A percentile compares a stretch with the other conserved stretches of the same genome.
Evolutionary conservation across 2,329 filamentous ascomycete species (phyloP).

Genomic region (Elsinoe australis): DNA sequence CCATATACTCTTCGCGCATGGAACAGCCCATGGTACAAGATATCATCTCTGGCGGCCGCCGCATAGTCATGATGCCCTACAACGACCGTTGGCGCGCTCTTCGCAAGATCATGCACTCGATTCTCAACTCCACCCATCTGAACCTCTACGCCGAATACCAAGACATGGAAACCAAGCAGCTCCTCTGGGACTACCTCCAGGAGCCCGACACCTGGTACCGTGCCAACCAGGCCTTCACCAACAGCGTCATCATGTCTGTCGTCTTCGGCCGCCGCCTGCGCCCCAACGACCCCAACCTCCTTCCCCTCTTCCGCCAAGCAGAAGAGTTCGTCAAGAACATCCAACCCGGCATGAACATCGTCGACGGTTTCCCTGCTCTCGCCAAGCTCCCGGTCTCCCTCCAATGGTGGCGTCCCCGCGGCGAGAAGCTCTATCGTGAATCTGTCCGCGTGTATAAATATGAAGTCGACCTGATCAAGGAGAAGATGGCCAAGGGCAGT

Average conservation of each 20-base stretch:
- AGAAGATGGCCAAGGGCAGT: slow-evolving; percentile 27
- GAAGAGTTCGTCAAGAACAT: slow-evolving; percentile 16
- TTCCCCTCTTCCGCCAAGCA: slow-evolving; percentile 20
- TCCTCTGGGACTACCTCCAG: slow-evolving; percentile 40
- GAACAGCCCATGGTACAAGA: slow-evolving; percentile 33
- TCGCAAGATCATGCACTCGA: slow-evolving; percentile 41
- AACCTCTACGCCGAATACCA: slow-evolving; percentile 38
- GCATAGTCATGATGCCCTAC: slow-evolving; percentile 43
- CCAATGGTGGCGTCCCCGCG: slow-evolving; percentile 15
- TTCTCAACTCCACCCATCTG: slow-evolving; percentile 37
- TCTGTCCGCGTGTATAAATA: slow-evolving; percentile 14
- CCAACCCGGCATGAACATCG: slow-evolving; percentile 20
- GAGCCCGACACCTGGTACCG: slow-evolving; percentile 40
- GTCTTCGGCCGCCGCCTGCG: slow-evolving; percentile 26
- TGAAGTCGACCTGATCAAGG: slow-evolving; percentile 20
- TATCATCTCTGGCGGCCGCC: slow-evolving; percentile 42
- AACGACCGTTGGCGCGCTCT: slow-evolving; percentile 39
- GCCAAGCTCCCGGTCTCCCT: slow-evolving; percentile 22
- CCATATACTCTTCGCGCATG: slow-evolving; percentile 39
- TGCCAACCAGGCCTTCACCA: slow-evolving; percentile 40
- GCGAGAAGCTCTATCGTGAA: slow-evolving; percentile 8
- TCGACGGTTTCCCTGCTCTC: slow-evolving; percentile 18
- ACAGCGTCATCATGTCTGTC: slow-evolving; percentile 42
- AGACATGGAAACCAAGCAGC: slow-evolving; percentile 44
- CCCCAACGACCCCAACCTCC: slow-evolving; percentile 23